Evolutionary conservation across 345 rosid species (phyloP).

Genomic region (Populus alba): DNA sequence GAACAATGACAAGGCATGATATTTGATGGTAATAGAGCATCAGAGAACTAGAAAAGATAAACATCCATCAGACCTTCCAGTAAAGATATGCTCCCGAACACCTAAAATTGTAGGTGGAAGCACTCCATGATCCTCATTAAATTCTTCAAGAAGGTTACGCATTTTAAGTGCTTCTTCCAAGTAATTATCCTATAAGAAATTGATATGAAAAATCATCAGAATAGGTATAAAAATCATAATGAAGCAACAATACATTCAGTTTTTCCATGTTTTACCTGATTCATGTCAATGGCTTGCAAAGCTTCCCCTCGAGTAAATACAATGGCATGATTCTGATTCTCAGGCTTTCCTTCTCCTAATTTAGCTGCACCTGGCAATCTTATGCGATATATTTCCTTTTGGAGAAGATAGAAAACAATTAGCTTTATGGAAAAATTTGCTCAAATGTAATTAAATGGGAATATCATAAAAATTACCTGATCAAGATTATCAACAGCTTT

Average conservation of each 20-base stretch:
- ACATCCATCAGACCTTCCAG: constrained; percentile 65
- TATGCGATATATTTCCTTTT: constrained; percentile 88
- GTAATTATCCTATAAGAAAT: constrained; percentile 74
- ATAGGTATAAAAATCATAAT: background rate
- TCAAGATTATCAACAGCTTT: constrained; percentile 88
- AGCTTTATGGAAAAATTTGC: constrained; percentile 7
- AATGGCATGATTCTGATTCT: constrained; percentile 92
- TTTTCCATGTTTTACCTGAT: constrained; percentile 54
- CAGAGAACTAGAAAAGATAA: constrained; percentile 3
- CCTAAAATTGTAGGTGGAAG: constrained; percentile 91
- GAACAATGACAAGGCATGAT: constrained; percentile 1
- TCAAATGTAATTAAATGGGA: constrained; percentile 1
- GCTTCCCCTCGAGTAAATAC: constrained; percentile 96
- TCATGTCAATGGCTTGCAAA: constrained; percentile 96
- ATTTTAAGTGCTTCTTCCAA: constrained; percentile 96
- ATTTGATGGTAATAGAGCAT: constrained; percentile 2
- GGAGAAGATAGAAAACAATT: constrained; percentile 14
- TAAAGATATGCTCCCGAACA: constrained; percentile 94
- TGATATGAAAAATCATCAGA: constrained; percentile 14
- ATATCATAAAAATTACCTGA: constrained; percentile 55
- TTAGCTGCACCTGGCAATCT: constrained; percentile 87
- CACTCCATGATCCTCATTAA: constrained; percentile 91
- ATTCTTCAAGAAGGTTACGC: constrained; percentile 96
- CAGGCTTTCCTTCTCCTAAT: constrained; percentile 97
- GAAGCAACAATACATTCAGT: background rate